Evolutionary conservation across 2,329 filamentous ascomycete species (phyloP).

Genomic region (Rhexocercosporidium sp.): DNA sequence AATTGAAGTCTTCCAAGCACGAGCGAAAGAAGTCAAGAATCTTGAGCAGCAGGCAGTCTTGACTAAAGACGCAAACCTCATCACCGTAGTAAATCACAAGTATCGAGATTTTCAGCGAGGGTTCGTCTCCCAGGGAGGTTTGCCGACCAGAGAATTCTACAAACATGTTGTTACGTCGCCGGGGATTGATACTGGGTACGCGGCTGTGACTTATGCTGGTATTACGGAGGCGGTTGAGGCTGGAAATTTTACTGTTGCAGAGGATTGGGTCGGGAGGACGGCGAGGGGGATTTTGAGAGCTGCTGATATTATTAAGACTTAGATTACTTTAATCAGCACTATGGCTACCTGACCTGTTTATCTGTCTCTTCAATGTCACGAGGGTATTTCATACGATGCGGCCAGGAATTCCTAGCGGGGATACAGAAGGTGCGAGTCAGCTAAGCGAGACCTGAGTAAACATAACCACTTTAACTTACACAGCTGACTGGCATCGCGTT

Average conservation of each 20-base stretch:
- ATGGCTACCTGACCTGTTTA: not conserved
- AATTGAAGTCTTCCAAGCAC: not conserved
- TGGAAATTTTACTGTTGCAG: slow-evolving; percentile 4
- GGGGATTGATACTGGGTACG: slow-evolving; percentile 11
- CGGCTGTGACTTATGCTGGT: slow-evolving; percentile 11
- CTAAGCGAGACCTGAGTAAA: too few relatives aligned
- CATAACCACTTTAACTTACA: too few relatives aligned
- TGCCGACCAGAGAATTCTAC: slow-evolving; percentile 13
- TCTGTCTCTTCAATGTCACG: too few relatives aligned
- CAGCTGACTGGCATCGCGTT: too few relatives aligned
- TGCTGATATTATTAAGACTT: slow-evolving; percentile 4
- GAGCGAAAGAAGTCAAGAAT: not conserved
- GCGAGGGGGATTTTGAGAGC: slow-evolving; percentile 3
- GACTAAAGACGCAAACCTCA: not conserved
- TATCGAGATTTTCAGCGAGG: slow-evolving; percentile 10
- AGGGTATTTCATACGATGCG: too few relatives aligned
- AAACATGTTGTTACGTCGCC: slow-evolving; percentile 17
- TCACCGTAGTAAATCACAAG: slow-evolving; percentile 9
- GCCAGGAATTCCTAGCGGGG: too few relatives aligned
- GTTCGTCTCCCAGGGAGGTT: slow-evolving; percentile 10
- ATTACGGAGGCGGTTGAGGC: slow-evolving; percentile 14
- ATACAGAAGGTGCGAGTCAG: too few relatives aligned
- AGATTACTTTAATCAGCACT: not conserved
- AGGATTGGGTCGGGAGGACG: slow-evolving; percentile 14
- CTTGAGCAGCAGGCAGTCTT: not conserved